A percentile compares a stretch with the other conserved stretches of the same genome.
phyloP scores from a whole-genome alignment of 306 rosid genomes.

The Casuarina cunninghamiana region DNA sequence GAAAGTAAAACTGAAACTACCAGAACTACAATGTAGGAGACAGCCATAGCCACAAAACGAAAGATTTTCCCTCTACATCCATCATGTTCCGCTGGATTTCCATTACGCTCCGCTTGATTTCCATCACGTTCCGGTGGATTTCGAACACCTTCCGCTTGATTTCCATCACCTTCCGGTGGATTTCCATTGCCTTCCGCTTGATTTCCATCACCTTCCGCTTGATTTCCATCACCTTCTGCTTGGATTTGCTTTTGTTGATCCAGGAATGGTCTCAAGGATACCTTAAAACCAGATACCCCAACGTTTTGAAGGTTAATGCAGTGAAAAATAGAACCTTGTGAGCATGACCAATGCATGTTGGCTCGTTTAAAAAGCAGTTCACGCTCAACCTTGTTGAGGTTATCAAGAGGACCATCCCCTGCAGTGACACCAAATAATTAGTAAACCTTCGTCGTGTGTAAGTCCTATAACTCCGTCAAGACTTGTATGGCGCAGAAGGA shows the following conservation, averaged over 20 bases:
- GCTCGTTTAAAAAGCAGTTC: neutral
- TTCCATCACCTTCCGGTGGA: neutral
- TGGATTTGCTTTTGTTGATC: neutral
- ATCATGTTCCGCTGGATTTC: no score
- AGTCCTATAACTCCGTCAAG: neutral
- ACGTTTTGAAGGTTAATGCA: conserved; percentile 1
- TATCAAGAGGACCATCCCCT: conserved; percentile 15
- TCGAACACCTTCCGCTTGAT: neutral
- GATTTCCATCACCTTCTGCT: neutral
- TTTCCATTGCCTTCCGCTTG: no score
- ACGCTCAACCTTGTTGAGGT: neutral
- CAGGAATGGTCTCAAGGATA: neutral
- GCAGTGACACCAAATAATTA: conserved; percentile 3
- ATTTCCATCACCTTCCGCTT: no score
- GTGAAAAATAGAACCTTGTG: neutral
- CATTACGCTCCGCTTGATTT: neutral
- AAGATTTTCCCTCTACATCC: no score
- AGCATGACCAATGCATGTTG: neutral
- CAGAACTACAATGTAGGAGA: no score
- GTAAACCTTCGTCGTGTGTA: neutral
- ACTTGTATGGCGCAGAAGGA: neutral
- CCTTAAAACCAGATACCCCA: neutral
- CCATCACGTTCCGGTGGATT: neutral
- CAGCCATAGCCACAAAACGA: no score
- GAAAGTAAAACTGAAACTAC: conserved; percentile 13